Evolutionary conservation across 2,329 filamentous ascomycete genomes (phyloP).

Genomic region (Pyrenophora seminiperda): DNA sequence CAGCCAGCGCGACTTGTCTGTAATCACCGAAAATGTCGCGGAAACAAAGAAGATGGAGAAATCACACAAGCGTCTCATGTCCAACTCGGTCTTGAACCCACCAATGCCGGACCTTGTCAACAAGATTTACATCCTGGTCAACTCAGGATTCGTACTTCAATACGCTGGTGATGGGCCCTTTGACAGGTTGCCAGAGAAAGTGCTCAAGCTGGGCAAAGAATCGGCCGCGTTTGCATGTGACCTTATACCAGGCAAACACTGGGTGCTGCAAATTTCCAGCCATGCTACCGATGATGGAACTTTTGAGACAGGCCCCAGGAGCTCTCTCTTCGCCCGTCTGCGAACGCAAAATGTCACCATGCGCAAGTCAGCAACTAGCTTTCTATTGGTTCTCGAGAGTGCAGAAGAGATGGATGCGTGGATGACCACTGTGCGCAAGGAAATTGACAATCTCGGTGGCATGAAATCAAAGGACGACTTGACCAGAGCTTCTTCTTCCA

Average conservation of each 20-base stretch:
- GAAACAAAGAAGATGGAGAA: constrained; percentile 45
- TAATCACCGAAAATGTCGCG: constrained; percentile 33
- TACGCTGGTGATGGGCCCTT: constrained; percentile 73
- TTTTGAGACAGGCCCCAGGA: constrained; percentile 50
- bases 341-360: constrained; percentile 62
- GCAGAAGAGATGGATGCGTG: constrained; percentile 77
- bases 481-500: constrained; percentile 35
- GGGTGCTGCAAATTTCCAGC: constrained; percentile 77
- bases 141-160: constrained; percentile 74
- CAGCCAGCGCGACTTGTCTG: constrained; percentile 41
- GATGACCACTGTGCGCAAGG: constrained; percentile 69
- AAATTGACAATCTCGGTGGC: constrained; percentile 73
- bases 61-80: constrained; percentile 52
- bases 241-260: constrained; percentile 77
- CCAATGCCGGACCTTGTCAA: constrained; percentile 67
- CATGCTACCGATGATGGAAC: constrained; percentile 64
- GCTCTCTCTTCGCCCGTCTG: constrained; percentile 69
- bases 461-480: constrained; percentile 55
- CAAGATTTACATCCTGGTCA: constrained; percentile 74
- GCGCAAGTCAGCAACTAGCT: constrained; percentile 64
- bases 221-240: constrained; percentile 83
- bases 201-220: constrained; percentile 71
- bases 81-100: constrained; percentile 50
- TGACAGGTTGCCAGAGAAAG: constrained; percentile 74
- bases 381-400: constrained; percentile 74